These are phyloP conservation scores for Didymella pinodella DNA, from an alignment of 2,329 filamentous ascomycete species.

Conservation along the genomic window DNA sequence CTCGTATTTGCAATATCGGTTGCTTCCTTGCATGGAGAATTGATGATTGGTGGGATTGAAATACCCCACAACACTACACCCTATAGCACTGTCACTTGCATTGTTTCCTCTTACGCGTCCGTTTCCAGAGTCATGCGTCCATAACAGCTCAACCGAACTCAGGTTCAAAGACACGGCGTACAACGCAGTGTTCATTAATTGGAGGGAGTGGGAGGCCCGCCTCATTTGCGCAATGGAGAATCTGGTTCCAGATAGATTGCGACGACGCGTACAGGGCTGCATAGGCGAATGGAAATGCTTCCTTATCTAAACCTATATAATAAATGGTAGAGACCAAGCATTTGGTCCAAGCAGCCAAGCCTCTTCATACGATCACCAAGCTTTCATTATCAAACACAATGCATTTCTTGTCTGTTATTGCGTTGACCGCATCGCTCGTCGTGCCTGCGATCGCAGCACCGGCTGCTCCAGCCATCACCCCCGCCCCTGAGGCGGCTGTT, in stretches of 20 bases:
- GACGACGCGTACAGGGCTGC: neutral
- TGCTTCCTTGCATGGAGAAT: neutral
- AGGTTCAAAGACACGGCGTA: neutral
- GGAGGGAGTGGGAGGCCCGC: constrained; percentile 12
- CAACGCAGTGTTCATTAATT: constrained; percentile 8
- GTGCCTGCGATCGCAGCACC: constrained; percentile 34
- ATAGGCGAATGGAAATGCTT: constrained; percentile 9
- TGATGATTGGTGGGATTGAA: constrained; percentile 21
- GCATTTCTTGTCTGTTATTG: constrained; percentile 27
- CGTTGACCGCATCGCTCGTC: constrained; percentile 29
- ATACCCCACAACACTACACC: constrained; percentile 4
- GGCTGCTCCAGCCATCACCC: constrained; percentile 35
- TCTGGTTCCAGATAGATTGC: constrained; percentile 15
- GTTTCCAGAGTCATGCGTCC: constrained; percentile 8
- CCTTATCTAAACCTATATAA: constrained; percentile 16
- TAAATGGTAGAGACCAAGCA: constrained; percentile 21
- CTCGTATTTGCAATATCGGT: constrained; percentile 1
- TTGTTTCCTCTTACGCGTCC: neutral
- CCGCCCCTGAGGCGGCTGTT: constrained; percentile 27
- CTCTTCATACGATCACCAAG: constrained; percentile 6
- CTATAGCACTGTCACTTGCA: neutral
- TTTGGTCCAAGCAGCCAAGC: constrained; percentile 27
- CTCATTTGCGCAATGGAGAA: constrained; percentile 11
- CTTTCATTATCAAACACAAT: constrained; percentile 17
- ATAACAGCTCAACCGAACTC: neutral